These are phyloP conservation scores for Phytopythium cucurbitacearum DNA, from an alignment of 352 stramenopile genomes.

Conservation along the genomic window DNA sequence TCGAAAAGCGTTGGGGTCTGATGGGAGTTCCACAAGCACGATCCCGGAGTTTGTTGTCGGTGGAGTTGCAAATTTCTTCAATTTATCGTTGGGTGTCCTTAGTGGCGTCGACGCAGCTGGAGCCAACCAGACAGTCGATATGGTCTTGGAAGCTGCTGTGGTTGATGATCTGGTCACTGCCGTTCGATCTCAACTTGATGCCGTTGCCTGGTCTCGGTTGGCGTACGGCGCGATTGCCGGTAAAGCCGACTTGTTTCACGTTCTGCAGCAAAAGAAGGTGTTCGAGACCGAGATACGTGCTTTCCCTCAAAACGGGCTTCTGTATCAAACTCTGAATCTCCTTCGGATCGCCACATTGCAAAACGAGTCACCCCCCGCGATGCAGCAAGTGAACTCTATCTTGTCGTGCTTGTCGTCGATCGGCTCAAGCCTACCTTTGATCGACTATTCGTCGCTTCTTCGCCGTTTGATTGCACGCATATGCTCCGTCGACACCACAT, in stretches of 20 bases:
- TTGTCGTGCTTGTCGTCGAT: constrained; percentile 18
- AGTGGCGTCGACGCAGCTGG: constrained; percentile 6
- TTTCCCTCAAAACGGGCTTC: constrained; percentile 20
- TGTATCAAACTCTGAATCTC: constrained; percentile 29
- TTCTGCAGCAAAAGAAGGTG: constrained; percentile 43
- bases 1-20: constrained; percentile 8
- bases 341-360: constrained; percentile 20
- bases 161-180: neutral
- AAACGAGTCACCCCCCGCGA: constrained; percentile 1
- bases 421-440: constrained; percentile 17
- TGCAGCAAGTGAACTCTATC: constrained; percentile 13
- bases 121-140: no score
- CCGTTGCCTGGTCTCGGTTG: constrained; percentile 1
- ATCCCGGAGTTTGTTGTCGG: constrained; percentile 11
- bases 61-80: constrained; percentile 25
- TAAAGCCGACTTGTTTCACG: constrained; percentile 22
- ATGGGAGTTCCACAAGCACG: neutral
- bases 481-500: constrained; percentile 17
- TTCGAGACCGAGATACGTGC: constrained; percentile 37
- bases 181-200: neutral
- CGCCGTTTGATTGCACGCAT: constrained; percentile 23
- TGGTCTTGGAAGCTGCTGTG: no score
- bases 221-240: constrained; percentile 31
- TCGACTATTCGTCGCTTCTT: constrained; percentile 27
- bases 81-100: constrained; percentile 15